Evolutionary conservation across 2,329 filamentous ascomycete species (phyloP).

Genomic region (Hirsutella minnesotensis): DNA sequence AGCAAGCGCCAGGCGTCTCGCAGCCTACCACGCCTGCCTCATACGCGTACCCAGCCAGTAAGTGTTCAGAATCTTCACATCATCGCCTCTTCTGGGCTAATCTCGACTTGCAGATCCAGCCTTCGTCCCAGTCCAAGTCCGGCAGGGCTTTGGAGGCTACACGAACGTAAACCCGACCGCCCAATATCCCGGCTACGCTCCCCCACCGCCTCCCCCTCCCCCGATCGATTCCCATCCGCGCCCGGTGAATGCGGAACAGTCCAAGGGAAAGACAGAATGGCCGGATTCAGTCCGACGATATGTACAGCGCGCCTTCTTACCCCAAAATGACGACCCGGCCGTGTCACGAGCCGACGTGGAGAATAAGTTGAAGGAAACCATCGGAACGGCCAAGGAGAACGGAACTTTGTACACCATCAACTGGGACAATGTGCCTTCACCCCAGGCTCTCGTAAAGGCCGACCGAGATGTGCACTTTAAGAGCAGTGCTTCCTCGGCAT

Average conservation of each 20-base stretch:
- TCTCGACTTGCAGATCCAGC: constrained; percentile 33
- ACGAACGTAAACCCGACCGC: constrained; percentile 20
- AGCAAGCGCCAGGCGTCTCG: constrained; percentile 28
- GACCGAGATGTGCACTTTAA: constrained; percentile 46
- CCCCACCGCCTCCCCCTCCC: constrained; percentile 12
- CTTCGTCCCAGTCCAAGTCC: constrained; percentile 50
- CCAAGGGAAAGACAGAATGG: constrained; percentile 62
- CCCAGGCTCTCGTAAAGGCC: constrained; percentile 68
- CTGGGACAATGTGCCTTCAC: constrained; percentile 75
- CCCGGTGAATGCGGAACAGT: constrained; percentile 17
- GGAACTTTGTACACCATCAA: constrained; percentile 61
- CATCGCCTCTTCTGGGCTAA: too few relatives aligned
- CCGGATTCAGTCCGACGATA: constrained; percentile 73
- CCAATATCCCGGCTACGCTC: constrained; percentile 18
- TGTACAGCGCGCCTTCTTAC: constrained; percentile 79
- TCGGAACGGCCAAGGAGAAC: constrained; percentile 67
- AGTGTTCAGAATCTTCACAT: too few relatives aligned
- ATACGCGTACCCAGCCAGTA: constrained; percentile 28
- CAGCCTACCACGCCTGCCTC: constrained; percentile 21
- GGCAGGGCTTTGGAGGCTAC: constrained; percentile 44
- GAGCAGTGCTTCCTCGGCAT: constrained; percentile 17
- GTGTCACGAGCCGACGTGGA: constrained; percentile 64
- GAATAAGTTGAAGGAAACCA: constrained; percentile 71
- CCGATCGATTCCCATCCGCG: constrained; percentile 17
- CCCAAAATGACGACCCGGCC: constrained; percentile 52